Evolutionary conservation across 108 stramenopile species (phyloP).

Genomic region (Skeletonema costatum): DNA sequence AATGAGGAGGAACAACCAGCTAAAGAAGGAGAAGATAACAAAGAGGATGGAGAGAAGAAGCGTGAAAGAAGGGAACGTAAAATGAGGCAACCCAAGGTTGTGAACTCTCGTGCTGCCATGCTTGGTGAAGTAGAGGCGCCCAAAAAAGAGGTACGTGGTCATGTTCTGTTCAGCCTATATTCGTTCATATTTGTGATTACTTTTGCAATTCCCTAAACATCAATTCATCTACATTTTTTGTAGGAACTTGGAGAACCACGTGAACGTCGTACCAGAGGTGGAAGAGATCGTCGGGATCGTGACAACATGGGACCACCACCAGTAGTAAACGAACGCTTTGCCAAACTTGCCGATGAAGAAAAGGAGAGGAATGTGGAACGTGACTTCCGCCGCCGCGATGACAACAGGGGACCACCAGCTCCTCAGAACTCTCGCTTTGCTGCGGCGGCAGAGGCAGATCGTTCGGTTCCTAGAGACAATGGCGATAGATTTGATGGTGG

Average conservation of each 20-base stretch:
- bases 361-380: constrained; percentile 45
- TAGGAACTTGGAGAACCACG: constrained; percentile 31
- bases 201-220: constrained; percentile 31
- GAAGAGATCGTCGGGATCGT: constrained; percentile 25
- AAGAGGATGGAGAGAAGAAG: constrained; percentile 3
- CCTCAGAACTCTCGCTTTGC: constrained; percentile 68
- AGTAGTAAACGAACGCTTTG: constrained; percentile 69
- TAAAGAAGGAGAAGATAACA: neutral
- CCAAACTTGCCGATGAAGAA: constrained; percentile 69
- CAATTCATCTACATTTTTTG: constrained; percentile 55
- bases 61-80: constrained; percentile 25
- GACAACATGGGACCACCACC: constrained; percentile 61
- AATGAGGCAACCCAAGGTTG: constrained; percentile 60
- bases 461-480: constrained; percentile 14
- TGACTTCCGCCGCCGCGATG: constrained; percentile 21
- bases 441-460: constrained; percentile 55
- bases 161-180: neutral
- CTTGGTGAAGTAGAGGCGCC: constrained; percentile 54
- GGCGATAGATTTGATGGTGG: constrained; percentile 20
- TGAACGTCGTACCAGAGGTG: constrained; percentile 19
- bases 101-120: constrained; percentile 77
- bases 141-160: constrained; percentile 49
- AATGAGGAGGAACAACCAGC: constrained; percentile 1
- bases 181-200: neutral
- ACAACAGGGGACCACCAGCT: constrained; percentile 53